These are phyloP conservation scores for Tuber microsphaerosporum DNA, from an alignment of 495 filamentous ascomycete species.

Conservation along the genomic window DNA sequence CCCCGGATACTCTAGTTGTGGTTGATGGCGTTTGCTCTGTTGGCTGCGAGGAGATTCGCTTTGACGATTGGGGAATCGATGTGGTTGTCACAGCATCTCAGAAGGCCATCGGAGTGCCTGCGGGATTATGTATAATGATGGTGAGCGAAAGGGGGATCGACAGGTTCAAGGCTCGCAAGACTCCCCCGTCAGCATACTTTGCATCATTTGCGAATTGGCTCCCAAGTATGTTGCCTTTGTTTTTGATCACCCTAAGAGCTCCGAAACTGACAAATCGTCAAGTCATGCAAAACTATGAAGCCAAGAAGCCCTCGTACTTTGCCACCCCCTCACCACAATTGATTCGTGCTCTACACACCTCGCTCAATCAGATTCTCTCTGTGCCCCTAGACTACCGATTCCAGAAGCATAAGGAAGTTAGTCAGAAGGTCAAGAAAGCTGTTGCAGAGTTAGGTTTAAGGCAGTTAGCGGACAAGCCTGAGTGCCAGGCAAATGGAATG, in stretches of 20 bases:
- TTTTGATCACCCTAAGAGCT: neutral
- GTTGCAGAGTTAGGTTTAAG: constrained; percentile 72
- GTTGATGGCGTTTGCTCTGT: constrained; percentile 97
- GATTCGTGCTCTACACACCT: constrained; percentile 86
- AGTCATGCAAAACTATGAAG: constrained; percentile 98
- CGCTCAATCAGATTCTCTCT: constrained; percentile 77
- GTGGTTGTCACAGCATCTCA: constrained; percentile 89
- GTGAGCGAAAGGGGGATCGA: constrained; percentile 83
- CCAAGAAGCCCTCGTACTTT: constrained; percentile 93
- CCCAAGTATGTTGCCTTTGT: constrained; percentile 54
- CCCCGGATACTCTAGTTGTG: constrained; percentile 79
- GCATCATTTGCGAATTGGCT: constrained; percentile 95
- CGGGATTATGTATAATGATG: constrained; percentile 88
- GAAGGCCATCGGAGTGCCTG: constrained; percentile 92
- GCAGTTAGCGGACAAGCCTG: constrained; percentile 74
- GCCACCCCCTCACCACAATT: constrained; percentile 93
- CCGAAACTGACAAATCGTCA: constrained; percentile 3
- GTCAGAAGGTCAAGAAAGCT: constrained; percentile 73
- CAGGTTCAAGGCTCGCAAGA: constrained; percentile 67
- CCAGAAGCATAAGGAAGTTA: constrained; percentile 64
- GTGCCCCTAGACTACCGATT: constrained; percentile 72
- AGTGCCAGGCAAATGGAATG: constrained; percentile 94
- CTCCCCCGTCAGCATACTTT: constrained; percentile 78
- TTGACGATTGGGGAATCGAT: constrained; percentile 90
- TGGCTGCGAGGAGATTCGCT: constrained; percentile 87